Evolutionary conservation across 2,329 filamentous ascomycete genomes (phyloP).

Genomic region (Neofusicoccum sp.): DNA sequence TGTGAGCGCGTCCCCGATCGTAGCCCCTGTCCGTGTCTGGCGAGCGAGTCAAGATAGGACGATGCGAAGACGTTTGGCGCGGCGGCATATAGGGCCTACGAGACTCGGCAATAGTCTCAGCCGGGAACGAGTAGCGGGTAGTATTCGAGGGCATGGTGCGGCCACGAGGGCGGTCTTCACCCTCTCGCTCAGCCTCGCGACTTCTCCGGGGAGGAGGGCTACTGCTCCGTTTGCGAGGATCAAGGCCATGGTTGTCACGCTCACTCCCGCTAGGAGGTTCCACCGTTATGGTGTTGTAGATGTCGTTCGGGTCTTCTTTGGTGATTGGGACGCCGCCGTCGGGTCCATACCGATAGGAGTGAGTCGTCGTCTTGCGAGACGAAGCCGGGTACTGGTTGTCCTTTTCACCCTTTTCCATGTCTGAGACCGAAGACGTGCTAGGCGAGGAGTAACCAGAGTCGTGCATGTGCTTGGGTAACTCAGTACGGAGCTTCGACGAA

Average conservation of each 20-base stretch:
- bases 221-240: background rate
- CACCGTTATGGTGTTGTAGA: slow-evolving; percentile 32
- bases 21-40: background rate
- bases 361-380: slow-evolving; percentile 22
- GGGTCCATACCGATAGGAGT: slow-evolving; percentile 30
- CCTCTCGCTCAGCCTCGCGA: background rate
- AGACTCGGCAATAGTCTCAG: background rate
- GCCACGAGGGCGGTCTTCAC: slow-evolving; percentile 3
- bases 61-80: background rate
- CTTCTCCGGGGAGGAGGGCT: background rate
- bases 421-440: slow-evolving; percentile 27
- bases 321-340: slow-evolving; percentile 21
- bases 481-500: slow-evolving; percentile 33
- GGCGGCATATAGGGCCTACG: background rate
- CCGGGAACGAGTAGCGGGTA: background rate
- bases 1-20: slow-evolving; percentile 10
- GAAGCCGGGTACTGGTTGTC: slow-evolving; percentile 27
- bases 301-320: slow-evolving; percentile 9
- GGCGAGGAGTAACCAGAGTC: slow-evolving; percentile 26
- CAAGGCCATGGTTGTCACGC: background rate
- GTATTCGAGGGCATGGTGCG: background rate
- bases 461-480: slow-evolving; percentile 19
- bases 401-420: slow-evolving; percentile 21
- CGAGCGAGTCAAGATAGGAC: background rate
- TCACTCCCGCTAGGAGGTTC: slow-evolving; percentile 26